Percentiles rank a stretch among this genome's conserved stretches.
These are phyloP conservation scores for Phylloporus rhodoxanthus DNA, from an alignment of 768 basidiomycete genomes.

Conservation along the genomic window DNA sequence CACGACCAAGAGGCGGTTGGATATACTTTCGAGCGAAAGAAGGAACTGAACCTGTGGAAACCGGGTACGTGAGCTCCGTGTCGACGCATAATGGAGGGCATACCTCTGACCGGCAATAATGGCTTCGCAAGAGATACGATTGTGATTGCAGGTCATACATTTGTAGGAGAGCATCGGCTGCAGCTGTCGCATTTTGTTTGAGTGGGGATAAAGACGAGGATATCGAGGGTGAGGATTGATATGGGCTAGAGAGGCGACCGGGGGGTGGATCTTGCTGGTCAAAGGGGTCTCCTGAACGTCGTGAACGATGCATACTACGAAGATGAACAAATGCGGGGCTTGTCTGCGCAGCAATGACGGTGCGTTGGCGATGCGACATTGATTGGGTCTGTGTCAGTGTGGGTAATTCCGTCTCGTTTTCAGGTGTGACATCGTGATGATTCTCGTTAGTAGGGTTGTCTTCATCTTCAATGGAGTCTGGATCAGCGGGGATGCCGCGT, in stretches of 20 bases:
- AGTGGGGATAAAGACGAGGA: conserved; percentile 41
- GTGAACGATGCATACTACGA: conserved; percentile 44
- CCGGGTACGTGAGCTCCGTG: neutral
- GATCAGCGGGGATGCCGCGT: conserved; percentile 17
- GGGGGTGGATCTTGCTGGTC: conserved; percentile 54
- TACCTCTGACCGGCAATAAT: conserved; percentile 87
- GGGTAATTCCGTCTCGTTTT: conserved; percentile 14
- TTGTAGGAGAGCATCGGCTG: conserved; percentile 54
- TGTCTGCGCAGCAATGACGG: conserved; percentile 64
- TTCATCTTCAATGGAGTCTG: conserved; percentile 32
- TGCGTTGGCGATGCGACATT: conserved; percentile 36
- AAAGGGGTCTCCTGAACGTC: conserved; percentile 67
- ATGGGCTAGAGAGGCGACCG: conserved; percentile 39
- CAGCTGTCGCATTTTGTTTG: conserved; percentile 39
- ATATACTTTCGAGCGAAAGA: conserved; percentile 85
- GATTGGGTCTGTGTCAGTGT: conserved; percentile 8
- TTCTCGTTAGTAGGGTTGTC: conserved; percentile 45
- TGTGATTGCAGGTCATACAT: conserved; percentile 67
- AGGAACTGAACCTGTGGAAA: conserved; percentile 70
- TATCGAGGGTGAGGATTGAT: conserved; percentile 69
- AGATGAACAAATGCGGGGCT: conserved; percentile 66
- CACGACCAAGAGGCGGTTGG: conserved; percentile 83
- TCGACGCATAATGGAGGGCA: conserved; percentile 17
- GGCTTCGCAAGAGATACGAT: conserved; percentile 67
- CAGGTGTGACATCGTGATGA: no score